phyloP scores from a whole-genome alignment of 2,329 filamentous ascomycete species.

The Albophoma yamanashiensis region DNA sequence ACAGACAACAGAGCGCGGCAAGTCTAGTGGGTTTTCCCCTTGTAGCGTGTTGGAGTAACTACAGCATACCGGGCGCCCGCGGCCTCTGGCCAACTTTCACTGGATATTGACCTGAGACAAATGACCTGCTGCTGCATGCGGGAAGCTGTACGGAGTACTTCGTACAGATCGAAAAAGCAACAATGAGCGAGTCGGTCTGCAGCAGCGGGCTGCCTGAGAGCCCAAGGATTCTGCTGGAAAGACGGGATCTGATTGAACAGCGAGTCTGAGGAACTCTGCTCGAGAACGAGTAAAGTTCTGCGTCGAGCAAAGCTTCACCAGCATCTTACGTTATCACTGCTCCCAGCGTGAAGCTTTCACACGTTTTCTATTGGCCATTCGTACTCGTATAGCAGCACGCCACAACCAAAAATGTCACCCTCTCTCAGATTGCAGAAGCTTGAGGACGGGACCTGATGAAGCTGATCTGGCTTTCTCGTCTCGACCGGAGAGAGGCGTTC shows the following conservation, averaged over 20 bases:
- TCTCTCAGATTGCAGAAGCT: too few species aligned
- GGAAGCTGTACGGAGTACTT: background rate
- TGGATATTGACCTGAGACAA: background rate
- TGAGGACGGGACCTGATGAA: background rate
- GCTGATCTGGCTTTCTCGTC: background rate
- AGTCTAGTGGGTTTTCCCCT: background rate
- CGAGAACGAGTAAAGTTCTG: background rate
- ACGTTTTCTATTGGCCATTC: background rate
- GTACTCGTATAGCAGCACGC: background rate
- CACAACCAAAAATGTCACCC: background rate
- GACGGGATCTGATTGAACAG: background rate
- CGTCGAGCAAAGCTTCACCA: background rate
- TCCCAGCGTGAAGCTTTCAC: background rate
- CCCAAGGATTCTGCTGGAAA: background rate
- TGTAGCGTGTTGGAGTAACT: too few species aligned
- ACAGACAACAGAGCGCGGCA: slow-evolving; percentile 1
- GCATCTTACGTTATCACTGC: background rate
- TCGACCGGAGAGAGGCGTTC: background rate
- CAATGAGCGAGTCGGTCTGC: background rate
- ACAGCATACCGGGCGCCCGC: background rate
- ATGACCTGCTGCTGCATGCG: background rate
- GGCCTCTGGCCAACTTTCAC: background rate
- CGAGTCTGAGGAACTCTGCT: background rate
- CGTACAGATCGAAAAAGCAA: background rate
- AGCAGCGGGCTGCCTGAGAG: background rate